Evolutionary conservation across 176 grass and related monocot genomes (phyloP).

Genomic region (Eremochloa ophiuroides): DNA sequence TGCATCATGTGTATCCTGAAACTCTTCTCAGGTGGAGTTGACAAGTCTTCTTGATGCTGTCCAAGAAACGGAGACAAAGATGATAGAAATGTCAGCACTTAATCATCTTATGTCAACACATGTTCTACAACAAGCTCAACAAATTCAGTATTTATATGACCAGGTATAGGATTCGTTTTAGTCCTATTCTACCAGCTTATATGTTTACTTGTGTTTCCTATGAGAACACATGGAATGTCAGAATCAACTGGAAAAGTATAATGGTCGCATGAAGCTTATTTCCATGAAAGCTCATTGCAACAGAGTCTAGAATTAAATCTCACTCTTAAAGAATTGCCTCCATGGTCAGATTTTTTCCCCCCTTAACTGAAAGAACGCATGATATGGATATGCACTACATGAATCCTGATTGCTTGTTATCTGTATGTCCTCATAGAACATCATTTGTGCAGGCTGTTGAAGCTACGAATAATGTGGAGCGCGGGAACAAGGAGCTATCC

Average conservation of each 20-base stretch:
- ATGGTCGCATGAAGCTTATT: not conserved
- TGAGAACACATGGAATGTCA: not conserved
- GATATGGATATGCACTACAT: not conserved
- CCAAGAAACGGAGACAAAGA: constrained; percentile 96
- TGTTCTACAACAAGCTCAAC: constrained; percentile 87
- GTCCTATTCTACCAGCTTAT: not conserved
- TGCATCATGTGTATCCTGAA: constrained; percentile 12
- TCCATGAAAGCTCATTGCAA: not conserved
- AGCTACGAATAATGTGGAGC: constrained; percentile 92
- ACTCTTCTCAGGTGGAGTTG: constrained; percentile 64
- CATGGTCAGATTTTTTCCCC: not conserved
- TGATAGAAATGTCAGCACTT: constrained; percentile 95
- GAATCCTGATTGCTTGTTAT: not conserved
- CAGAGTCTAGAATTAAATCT: not conserved
- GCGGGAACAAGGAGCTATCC: constrained; percentile 79
- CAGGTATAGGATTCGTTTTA: constrained; percentile 47
- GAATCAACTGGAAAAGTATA: not conserved
- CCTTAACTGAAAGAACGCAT: not conserved
- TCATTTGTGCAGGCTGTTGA: constrained; percentile 62
- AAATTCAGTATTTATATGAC: constrained; percentile 86
- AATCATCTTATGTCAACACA: constrained; percentile 96
- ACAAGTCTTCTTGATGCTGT: constrained; percentile 74
- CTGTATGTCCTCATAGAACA: not conserved
- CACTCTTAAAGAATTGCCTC: not conserved
- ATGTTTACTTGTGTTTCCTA: not conserved